A percentile compares a stretch with the other conserved stretches of the same genome.
phyloP scores from a whole-genome alignment of 257 asterid species.

The Solanum pennellii region DNA sequence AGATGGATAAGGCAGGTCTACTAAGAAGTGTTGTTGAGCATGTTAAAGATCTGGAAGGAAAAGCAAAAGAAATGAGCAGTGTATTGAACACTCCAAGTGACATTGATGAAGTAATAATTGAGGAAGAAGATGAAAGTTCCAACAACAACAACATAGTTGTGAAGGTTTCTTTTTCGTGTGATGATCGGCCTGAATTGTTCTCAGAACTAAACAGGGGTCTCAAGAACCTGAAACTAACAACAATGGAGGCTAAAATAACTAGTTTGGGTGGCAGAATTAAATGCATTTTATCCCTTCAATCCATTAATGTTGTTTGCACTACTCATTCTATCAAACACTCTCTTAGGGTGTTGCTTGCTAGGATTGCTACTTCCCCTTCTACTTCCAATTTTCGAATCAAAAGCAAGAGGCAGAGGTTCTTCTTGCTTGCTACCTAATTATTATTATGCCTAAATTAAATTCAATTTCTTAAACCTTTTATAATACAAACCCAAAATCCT shows the following conservation, averaged over 20 bases:
- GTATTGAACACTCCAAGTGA: not conserved
- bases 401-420: not conserved
- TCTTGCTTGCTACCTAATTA: not conserved
- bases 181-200: not conserved
- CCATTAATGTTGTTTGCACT: not conserved
- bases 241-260: not conserved
- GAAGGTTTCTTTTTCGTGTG: not conserved
- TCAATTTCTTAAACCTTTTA: too few relatives aligned
- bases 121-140: not conserved
- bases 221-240: not conserved
- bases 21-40: not conserved
- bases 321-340: not conserved
- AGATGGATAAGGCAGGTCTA: not conserved
- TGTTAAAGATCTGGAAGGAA: not conserved
- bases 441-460: too few relatives aligned
- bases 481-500: not conserved
- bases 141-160: not conserved
- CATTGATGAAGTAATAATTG: not conserved
- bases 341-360: not conserved
- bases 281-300: not conserved
- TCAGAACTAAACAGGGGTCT: not conserved
- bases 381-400: not conserved
- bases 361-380: not conserved
- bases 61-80: not conserved
- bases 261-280: not conserved